Base-by-base conservation (phyloP, 1,139 yeast genomes). In the Candida sanyaensis region DNA sequence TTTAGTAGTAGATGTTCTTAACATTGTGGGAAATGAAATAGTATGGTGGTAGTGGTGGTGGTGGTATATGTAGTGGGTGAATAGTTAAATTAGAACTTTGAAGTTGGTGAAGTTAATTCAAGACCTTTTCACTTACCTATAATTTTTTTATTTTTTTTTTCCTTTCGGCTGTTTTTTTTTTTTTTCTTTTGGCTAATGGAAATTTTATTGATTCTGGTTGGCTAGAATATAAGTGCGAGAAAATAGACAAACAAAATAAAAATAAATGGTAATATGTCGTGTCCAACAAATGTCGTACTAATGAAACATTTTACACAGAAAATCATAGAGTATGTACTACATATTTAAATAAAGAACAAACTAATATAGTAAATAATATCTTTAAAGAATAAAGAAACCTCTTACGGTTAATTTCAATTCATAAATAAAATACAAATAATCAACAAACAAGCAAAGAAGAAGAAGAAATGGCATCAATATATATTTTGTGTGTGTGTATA, bases 1-100 rank as follows among this genome's bases (percentile, higher is more conserved):
- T 50, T 52, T 61, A 39, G 59, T 38, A 29, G 59, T 38, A 29
- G 59, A 47, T 41, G 55, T 54, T 63, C 69, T 69, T 58, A 69
- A 66, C 75, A 71, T 69, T 43, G 42, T 37, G 28, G 13, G n/a
- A n/a, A n/a, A n/a, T 11, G 24, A 12, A 23, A 34, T 11, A 4
- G n/a, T n/a, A n/a, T n/a, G n/a, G n/a, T n/a, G n/a, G n/a, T n/a
- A n/a, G n/a, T 9, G 28, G 31, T 7, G 10, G 17, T 23, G 24
- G 30, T 33, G 30, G n/a, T n/a, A n/a, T n/a, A n/a, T 6, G 11
- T 17, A n/a, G 42, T 26, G 41, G 13, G 11, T 30, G 41, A 7
- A 17, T 17, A 17, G 21, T 17, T 17, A 17, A 17, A 17, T 17
- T 17, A 17, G 21, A 17, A 17, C 21, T 17, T 17, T 17, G 21